Evolutionary conservation across 306 rosid species (phyloP), one percentile per base, ranked within the genome.

Genomic region (Aeschynomene evenia): DNA sequence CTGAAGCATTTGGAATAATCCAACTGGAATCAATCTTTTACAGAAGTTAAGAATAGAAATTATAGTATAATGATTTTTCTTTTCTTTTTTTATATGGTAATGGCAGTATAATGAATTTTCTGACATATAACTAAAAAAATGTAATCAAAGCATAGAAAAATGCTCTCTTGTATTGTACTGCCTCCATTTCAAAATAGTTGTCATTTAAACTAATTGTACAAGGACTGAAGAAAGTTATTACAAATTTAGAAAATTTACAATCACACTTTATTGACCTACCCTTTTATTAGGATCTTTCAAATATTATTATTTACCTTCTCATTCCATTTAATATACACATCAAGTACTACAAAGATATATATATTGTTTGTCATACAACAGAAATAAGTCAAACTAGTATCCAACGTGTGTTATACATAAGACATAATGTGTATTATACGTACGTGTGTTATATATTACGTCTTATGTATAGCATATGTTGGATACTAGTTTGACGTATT

Each of bases 1-100:
- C 18, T 92, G 53, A 85, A 73, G 3, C 49, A 31, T 20, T 48
- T 7, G 18, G 3, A 60, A 28, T 2, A 26, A n/a, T 22, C n/a
- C 48, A 7, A 5, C 9, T 24, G 22, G 23, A 14, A 6, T 39
- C 28, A n/a, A n/a, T n/a, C n/a, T n/a, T 71, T 12, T 36, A 43
- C 79, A 22, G 76, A 20, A 75, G 70, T 6, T 55, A 2, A 24
- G 49, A 24, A 31, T 28, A 59, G 46, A 55, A 52, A 61, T 10
- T 49, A 57, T 6, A 60, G 53, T 9, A 77, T 66, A 71, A 55
- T 21, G 31, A 28, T 2, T 28, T 61, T 6, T 36, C 9, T 6
- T 36, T 36, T 36, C 1, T 36, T 36, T 9, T 9, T 36, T 36
- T 36, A 2, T 36, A n/a, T 36, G 42, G 42, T 36, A 40, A 55